A percentile compares a stretch with the other conserved stretches of the same genome.
These are phyloP conservation scores for Eucalyptus guilfoylei DNA, from an alignment of 345 rosid species.

Conservation along the genomic window DNA sequence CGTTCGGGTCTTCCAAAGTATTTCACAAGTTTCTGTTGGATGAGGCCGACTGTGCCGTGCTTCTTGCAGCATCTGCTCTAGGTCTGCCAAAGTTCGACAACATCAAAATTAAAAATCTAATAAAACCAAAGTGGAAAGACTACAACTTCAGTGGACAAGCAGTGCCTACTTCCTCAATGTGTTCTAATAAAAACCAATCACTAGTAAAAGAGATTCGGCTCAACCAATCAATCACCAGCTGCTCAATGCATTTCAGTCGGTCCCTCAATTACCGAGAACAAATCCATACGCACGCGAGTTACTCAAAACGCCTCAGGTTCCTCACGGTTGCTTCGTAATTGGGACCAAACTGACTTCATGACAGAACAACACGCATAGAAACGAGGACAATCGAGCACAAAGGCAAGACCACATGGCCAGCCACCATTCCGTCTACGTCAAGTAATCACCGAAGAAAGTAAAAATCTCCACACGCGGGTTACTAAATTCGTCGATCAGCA, in stretches of 20 bases:
- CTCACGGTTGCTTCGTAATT: background rate
- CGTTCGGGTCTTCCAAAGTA: constrained; percentile 22
- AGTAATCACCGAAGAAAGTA: background rate
- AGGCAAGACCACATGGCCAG: background rate
- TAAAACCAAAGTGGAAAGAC: background rate
- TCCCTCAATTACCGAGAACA: background rate
- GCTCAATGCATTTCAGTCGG: background rate
- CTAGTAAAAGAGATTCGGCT: background rate
- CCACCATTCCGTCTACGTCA: background rate
- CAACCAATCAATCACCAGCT: background rate
- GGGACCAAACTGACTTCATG: background rate
- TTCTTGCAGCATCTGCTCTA: constrained; percentile 24
- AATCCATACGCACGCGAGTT: background rate
- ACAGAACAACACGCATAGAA: background rate
- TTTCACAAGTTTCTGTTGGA: constrained; percentile 39
- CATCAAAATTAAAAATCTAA: background rate
- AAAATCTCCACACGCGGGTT: background rate
- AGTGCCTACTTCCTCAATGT: background rate
- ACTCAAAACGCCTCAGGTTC: background rate
- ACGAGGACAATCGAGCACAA: background rate
- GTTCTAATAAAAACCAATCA: background rate
- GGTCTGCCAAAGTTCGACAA: constrained; percentile 9
- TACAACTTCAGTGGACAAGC: background rate
- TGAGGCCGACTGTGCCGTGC: constrained; percentile 47
- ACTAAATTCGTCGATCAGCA: background rate